Conservation (phyloP, 164 flowering plant genomes). For the Vitis riparia region DNA sequence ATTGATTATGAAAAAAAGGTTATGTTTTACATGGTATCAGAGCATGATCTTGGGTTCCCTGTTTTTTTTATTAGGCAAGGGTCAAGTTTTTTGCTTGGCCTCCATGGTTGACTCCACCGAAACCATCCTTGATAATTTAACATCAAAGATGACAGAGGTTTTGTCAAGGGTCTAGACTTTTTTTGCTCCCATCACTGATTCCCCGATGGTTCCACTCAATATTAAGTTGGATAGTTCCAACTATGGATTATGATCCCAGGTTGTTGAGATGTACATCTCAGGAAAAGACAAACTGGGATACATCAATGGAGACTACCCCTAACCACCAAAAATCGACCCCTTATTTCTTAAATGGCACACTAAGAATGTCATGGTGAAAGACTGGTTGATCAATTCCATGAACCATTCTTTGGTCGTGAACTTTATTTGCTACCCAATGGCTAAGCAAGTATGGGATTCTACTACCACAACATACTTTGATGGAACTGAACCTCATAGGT, state of each 20-base stretch:
- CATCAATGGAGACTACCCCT: neutral
- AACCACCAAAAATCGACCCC: neutral
- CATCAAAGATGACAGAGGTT: neutral
- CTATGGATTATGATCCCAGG: too few species aligned
- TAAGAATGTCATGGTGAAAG: neutral
- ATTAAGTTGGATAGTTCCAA: neutral
- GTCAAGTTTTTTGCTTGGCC: neutral
- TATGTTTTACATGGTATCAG: too few species aligned
- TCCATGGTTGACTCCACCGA: constrained; percentile 6
- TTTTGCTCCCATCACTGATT: neutral
- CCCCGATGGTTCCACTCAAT: constrained; percentile 9
- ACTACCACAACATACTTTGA: neutral
- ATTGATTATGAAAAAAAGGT: neutral
- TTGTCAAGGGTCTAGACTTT: too few species aligned
- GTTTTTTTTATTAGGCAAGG: neutral
- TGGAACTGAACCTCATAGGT: constrained; percentile 1
- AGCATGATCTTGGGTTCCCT: constrained; percentile 5
- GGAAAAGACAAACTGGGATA: too few species aligned
- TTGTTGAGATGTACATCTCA: too few species aligned
- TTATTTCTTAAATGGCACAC: neutral
- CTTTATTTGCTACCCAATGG: too few species aligned
- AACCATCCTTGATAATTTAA: constrained; percentile 4
- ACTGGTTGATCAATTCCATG: too few species aligned
- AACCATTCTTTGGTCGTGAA: too few species aligned
- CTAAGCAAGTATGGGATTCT: too few species aligned